Percentiles rank a stretch among this genome's conserved stretches.
phyloP scores from a whole-genome alignment of 805 yeast species.

The Jamesozyma rosinii region DNA sequence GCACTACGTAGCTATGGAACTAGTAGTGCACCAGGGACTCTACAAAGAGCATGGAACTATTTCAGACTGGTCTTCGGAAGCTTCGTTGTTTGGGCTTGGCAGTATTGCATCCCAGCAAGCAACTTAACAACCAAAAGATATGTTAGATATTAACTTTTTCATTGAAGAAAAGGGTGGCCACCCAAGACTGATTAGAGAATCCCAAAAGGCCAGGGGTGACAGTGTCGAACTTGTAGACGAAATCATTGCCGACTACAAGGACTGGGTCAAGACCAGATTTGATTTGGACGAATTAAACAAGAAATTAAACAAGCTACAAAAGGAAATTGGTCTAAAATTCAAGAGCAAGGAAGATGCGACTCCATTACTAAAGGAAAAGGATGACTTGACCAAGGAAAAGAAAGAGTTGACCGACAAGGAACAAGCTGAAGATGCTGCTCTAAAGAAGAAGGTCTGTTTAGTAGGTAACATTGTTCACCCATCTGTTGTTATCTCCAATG shows the following conservation, averaged over 20 bases:
- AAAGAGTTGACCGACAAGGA: slow-evolving; percentile 56
- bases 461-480: slow-evolving; percentile 94
- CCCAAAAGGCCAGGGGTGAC: slow-evolving; percentile 91
- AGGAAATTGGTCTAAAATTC: slow-evolving; percentile 84
- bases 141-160: slow-evolving; percentile 90
- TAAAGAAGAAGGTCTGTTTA: slow-evolving; percentile 73
- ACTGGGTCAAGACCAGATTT: slow-evolving; percentile 85
- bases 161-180: slow-evolving; percentile 95
- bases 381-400: slow-evolving; percentile 60
- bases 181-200: slow-evolving; percentile 76
- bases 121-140: slow-evolving; percentile 23
- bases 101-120: no score
- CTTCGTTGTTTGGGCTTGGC: no score
- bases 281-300: slow-evolving; percentile 87
- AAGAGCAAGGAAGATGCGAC: slow-evolving; percentile 92
- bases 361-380: slow-evolving; percentile 75
- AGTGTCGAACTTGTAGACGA: slow-evolving; percentile 93
- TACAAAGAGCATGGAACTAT: no score
- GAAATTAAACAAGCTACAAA: slow-evolving; percentile 78
- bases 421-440: slow-evolving; percentile 65
- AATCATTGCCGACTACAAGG: slow-evolving; percentile 81
- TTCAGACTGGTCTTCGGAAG: no score
- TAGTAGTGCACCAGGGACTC: no score
- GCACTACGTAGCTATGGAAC: no score
- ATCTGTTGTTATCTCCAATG: slow-evolving; percentile 74